Evolutionary conservation across 2,329 filamentous ascomycete species (phyloP), one percentile per base, ranked within the genome.

Genomic region (Intubia oerlemansii): DNA sequence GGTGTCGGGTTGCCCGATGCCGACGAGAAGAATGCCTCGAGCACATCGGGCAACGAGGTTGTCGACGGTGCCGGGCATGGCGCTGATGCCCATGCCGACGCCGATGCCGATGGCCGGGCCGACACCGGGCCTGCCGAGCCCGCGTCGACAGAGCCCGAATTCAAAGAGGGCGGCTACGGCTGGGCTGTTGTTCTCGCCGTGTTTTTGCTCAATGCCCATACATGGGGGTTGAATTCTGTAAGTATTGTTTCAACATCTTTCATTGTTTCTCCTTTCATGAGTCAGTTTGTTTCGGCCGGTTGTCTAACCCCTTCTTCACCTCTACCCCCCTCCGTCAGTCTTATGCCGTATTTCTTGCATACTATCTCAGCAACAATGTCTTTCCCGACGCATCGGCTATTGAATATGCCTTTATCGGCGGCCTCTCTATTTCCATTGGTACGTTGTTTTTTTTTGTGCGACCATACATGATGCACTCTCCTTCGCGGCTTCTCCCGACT

Each of bases 331-430:
- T 12, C 18, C 9, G 2, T 7, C 31, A 61, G 56, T 59, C 62
- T 2, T 77, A 63, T 35, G 48, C 53, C 26, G 59, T 68, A 20
- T 69, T 68, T 39, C 52, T 68, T 5, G 62, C 63, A 5, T 56
- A 66, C 38, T 66, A 66, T 34, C 51, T 67, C 11, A 53, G 58
- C 12, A 62, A 61, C 27, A 53, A 68, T 29, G 56, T 59, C 14
- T 81, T 76, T 36, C 60, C 66, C 0, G 66, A 62, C 10, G 63
- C 74, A 3, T 67, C 64, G 0, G 50, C 62, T 3, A 58, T 84
- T 2, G 59, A 70, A 5, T 84, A 73, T 46, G 78, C 78, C 23
- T 82, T 85, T 43, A 60, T 85, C n/a, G 78, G 78, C 17, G 71
- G 70, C 0, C 52, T 79, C 0, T 73, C 66, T 17, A 66, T 77